These are phyloP conservation scores for Lactarius psammicola DNA, from an alignment of 768 basidiomycete genomes.

Conservation along the genomic window DNA sequence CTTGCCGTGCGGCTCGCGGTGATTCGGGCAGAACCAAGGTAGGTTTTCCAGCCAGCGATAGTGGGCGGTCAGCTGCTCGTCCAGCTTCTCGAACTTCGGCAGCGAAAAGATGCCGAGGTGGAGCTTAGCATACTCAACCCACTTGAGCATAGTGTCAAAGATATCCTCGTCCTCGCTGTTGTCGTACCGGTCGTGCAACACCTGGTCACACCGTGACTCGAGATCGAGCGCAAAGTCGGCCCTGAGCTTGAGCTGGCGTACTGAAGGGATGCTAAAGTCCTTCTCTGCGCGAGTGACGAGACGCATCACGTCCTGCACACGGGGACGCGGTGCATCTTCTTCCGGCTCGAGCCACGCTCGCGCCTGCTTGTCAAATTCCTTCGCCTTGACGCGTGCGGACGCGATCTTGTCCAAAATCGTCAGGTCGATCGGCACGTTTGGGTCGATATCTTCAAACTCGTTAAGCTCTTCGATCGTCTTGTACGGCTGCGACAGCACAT, in stretches of 20 bases:
- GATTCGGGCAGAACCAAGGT: constrained; percentile 76
- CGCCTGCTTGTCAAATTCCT: constrained; percentile 78
- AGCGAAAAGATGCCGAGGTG: constrained; percentile 72
- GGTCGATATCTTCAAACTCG: constrained; percentile 62
- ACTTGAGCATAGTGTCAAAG: constrained; percentile 69
- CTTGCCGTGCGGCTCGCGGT: constrained; percentile 61
- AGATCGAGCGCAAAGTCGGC: constrained; percentile 78
- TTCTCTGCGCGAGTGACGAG: constrained; percentile 71
- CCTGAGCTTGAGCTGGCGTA: constrained; percentile 63
- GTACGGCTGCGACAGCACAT: constrained; percentile 61
- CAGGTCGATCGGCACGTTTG: constrained; percentile 67
- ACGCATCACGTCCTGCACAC: constrained; percentile 65
- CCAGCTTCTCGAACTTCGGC: constrained; percentile 69
- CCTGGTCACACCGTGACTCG: constrained; percentile 71
- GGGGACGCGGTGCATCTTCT: constrained; percentile 52
- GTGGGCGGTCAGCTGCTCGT: constrained; percentile 64
- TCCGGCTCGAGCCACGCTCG: constrained; percentile 66
- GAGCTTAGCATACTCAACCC: constrained; percentile 68
- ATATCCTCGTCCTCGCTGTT: constrained; percentile 58
- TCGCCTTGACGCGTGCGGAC: constrained; percentile 63
- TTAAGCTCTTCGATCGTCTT: constrained; percentile 79
- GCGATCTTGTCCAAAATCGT: constrained; percentile 64
- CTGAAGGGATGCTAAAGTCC: constrained; percentile 68
- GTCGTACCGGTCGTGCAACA: constrained; percentile 62
- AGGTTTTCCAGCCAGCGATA: constrained; percentile 69